A percentile compares a stretch with the other conserved stretches of the same genome.
Evolutionary conservation across 179 eudicot genomes (phyloP).

Genomic region (Heliamphora ciliata): DNA sequence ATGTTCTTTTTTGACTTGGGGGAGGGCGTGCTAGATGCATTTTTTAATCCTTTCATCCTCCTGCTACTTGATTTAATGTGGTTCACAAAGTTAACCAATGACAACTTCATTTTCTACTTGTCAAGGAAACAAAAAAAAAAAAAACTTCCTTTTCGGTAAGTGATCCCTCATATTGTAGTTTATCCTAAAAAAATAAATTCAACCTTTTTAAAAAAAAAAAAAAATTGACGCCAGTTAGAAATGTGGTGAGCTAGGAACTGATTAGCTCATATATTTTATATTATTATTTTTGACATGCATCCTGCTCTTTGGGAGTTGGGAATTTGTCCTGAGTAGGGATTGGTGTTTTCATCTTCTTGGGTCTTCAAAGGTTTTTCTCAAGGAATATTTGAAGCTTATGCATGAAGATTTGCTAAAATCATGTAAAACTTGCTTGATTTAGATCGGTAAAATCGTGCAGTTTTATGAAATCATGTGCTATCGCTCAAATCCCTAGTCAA

Average conservation of each 20-base stretch:
- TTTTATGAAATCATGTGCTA: no score
- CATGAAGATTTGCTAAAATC: no score
- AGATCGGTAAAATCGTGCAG: no score
- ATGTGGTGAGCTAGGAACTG: neutral
- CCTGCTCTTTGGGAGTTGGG: neutral
- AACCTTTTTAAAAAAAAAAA: neutral
- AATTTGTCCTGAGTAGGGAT: neutral
- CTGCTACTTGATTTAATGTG: neutral
- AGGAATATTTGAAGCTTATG: no score
- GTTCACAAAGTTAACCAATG: neutral
- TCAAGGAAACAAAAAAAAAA: neutral
- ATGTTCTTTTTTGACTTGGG: no score
- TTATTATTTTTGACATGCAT: no score
- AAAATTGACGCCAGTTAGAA: neutral
- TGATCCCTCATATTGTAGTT: neutral
- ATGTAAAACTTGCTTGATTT: no score
- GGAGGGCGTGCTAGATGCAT: no score
- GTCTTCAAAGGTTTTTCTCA: no score
- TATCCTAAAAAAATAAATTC: neutral
- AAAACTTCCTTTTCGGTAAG: neutral
- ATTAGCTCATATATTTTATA: neutral
- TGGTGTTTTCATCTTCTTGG: no score
- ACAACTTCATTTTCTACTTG: neutral
- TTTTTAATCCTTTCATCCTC: neutral
- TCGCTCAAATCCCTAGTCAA: no score